Base-by-base conservation (phyloP, 1,139 yeast species). In the Zygotorulaspora mrakii region DNA sequence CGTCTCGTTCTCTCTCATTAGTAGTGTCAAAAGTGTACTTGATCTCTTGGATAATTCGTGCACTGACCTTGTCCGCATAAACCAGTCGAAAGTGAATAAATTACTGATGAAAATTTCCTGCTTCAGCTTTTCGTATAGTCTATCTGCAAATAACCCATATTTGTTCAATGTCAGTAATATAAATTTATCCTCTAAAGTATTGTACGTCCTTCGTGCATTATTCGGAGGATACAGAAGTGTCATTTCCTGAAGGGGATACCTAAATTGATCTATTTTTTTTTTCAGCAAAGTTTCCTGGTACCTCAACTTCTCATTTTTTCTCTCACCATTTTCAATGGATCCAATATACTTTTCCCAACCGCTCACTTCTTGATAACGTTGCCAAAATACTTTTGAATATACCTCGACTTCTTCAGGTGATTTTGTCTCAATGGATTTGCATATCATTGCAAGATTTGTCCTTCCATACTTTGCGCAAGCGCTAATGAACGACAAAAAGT, bases 321-420 rank as follows among this genome's bases (percentile, higher is more conserved):
- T 84, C 58, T 89, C 96, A 47, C 96, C 95, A 27, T 82, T 71
- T 55, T 88, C 95, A 42, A 91, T 87, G 55, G 86, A 94, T n/a
- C 80, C 64, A 38, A 88, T 62, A 59, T 88, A 87, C 57, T 87
- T 82, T 46, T 88, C 96, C 61, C 81, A 75, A 0, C 96, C 96
- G 20, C 85, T 94, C 35, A 91, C 77, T 53, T 78, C 81, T 14
- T 68, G 67, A 59, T 77, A 82, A 18, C 84, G 70, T 32, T 69
- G 64, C 95, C 96, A 89, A 56, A 91, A 91, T 2, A 71, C 81
- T 30, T 71, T 68, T 43, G 82, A 70, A 59, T 91, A 91, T 33
- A 69, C 64, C 48, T 73, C 71, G 2, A 91, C 83, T 37, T 91
- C 96, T 4, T 75, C 82, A 1, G 64, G 65, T 0, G 81, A 69